A percentile compares a stretch with the other conserved stretches of the same genome.
Evolutionary conservation across 2,329 filamentous ascomycete genomes (phyloP).

Genomic region (Fulvia fulva): DNA sequence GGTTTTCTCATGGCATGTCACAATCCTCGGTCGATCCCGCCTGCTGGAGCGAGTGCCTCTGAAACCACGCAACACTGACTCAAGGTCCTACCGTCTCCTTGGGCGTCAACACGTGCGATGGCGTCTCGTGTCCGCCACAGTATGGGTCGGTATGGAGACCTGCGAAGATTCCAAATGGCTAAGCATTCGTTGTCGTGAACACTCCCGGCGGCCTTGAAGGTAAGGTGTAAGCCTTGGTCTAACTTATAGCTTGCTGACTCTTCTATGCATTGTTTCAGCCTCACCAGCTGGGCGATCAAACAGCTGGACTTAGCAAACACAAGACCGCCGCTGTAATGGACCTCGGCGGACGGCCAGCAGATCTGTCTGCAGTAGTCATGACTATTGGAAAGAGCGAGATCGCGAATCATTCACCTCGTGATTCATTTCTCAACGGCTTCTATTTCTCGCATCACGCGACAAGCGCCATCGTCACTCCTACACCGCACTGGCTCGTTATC

Average conservation of each 20-base stretch:
- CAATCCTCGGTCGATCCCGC: background rate
- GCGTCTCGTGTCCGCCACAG: slow-evolving; percentile 1
- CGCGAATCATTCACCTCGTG: background rate
- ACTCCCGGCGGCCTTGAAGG: background rate
- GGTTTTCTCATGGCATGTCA: background rate
- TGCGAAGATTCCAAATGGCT: background rate
- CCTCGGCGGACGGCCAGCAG: background rate
- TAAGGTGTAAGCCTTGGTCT: background rate
- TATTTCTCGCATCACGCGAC: background rate
- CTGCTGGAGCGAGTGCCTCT: background rate
- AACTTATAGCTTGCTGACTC: background rate
- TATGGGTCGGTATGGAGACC: background rate
- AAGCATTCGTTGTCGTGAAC: background rate
- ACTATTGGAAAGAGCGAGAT: background rate
- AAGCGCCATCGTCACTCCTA: background rate
- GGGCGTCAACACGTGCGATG: slow-evolving; percentile 3
- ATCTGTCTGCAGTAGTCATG: background rate
- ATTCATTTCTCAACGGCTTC: background rate
- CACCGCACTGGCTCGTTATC: background rate
- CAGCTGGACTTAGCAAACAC: background rate
- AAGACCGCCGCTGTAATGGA: background rate
- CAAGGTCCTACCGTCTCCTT: background rate
- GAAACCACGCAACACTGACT: background rate
- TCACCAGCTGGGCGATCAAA: background rate
- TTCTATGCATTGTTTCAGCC: background rate